These are phyloP conservation scores for Aspergillus affinis DNA, from an alignment of 495 filamentous ascomycete genomes.

Conservation along the genomic window DNA sequence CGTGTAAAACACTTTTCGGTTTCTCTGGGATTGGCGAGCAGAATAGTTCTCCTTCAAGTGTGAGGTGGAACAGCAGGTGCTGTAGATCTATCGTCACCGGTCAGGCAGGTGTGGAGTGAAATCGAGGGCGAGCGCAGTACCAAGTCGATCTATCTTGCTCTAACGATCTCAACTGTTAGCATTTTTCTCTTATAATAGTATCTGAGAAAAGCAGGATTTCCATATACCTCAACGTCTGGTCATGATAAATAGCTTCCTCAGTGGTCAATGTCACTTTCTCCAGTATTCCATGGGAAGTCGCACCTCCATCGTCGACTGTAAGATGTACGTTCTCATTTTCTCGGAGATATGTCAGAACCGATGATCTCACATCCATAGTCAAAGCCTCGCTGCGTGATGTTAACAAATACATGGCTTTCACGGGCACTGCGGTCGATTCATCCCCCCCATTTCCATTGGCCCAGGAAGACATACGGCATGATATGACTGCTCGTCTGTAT, in stretches of 20 bases:
- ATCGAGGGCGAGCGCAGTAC: neutral
- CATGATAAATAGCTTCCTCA: too few relatives aligned
- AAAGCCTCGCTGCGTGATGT: neutral
- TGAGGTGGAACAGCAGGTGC: conserved; percentile 13
- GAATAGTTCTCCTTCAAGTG: conserved; percentile 1
- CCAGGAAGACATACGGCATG: neutral
- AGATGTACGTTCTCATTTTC: neutral
- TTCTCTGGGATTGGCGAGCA: neutral
- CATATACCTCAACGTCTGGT: too few relatives aligned
- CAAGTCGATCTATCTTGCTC: neutral
- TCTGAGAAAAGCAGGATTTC: too few relatives aligned
- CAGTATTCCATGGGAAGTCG: too few relatives aligned
- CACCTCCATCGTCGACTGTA: too few relatives aligned
- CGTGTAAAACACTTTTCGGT: neutral
- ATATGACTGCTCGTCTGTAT: too few relatives aligned
- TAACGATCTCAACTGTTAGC: neutral
- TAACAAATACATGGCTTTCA: neutral
- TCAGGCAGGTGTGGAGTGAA: neutral
- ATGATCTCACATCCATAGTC: neutral
- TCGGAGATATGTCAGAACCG: neutral
- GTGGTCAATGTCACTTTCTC: too few relatives aligned
- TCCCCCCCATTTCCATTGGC: too few relatives aligned
- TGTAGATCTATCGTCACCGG: conserved; percentile 2
- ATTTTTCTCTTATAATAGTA: neutral
- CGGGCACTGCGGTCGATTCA: too few relatives aligned